phyloP scores from a whole-genome alignment of 2,329 filamentous ascomycete genomes.

The Cladosporium sp. region DNA sequence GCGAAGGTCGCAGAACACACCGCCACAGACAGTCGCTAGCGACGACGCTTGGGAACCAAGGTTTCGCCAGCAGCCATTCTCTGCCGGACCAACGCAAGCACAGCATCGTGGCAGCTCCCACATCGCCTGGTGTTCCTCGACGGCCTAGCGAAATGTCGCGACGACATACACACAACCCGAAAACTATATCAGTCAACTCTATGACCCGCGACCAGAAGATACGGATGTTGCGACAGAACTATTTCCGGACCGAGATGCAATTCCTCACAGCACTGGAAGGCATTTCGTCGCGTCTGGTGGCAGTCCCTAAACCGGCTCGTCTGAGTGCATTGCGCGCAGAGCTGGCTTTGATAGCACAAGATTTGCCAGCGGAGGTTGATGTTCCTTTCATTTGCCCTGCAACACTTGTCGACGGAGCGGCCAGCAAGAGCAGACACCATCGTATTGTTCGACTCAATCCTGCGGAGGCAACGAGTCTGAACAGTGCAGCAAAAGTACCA shows the following conservation, averaged over 20 bases:
- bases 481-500: constrained; percentile 83
- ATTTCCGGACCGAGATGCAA: constrained; percentile 78
- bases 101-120: constrained; percentile 1
- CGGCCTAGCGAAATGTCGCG: constrained; percentile 39
- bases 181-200: constrained; percentile 59
- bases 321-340: constrained; percentile 80
- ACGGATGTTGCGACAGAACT: constrained; percentile 74
- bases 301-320: constrained; percentile 77
- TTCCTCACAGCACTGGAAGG: constrained; percentile 78
- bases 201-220: constrained; percentile 67
- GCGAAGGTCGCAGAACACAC: background rate
- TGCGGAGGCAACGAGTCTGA: constrained; percentile 79
- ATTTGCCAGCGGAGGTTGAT: constrained; percentile 79
- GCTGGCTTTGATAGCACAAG: constrained; percentile 75
- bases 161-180: constrained; percentile 60
- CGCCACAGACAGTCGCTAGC: constrained; percentile 43
- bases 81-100: constrained; percentile 33
- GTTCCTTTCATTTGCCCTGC: constrained; percentile 80
- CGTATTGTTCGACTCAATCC: constrained; percentile 81
- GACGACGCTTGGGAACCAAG: constrained; percentile 32
- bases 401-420: constrained; percentile 69
- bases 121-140: constrained; percentile 43
- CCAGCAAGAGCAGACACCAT: constrained; percentile 75
- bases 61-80: constrained; percentile 35
- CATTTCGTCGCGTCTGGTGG: constrained; percentile 80